Percentiles rank a stretch among this genome's conserved stretches.
Conservation (phyloP, 208 protist species). For the Trichomonas vaginalis region DNA sequence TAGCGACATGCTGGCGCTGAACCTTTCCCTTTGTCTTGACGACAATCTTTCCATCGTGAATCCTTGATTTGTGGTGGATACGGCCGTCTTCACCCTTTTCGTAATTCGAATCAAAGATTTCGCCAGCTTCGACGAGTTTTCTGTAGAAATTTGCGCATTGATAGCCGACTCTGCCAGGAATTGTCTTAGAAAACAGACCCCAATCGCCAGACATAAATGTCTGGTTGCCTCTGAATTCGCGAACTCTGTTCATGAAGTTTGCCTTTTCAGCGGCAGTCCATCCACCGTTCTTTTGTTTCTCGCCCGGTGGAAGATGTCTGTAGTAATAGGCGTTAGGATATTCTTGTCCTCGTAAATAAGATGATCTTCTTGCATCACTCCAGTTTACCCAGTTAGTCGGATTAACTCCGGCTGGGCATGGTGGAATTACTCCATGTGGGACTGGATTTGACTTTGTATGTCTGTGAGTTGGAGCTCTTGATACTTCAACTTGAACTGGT, state of each 20-base stretch:
- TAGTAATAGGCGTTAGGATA: conserved; percentile 9
- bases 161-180: conserved; percentile 49
- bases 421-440: background rate
- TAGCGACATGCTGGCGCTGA: background rate
- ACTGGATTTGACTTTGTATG: background rate
- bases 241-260: background rate
- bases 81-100: background rate
- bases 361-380: background rate
- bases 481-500: background rate
- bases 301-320: background rate
- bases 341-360: background rate
- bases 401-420: background rate
- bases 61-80: background rate
- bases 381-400: background rate
- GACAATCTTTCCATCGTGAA: background rate
- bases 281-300: background rate
- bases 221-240: background rate
- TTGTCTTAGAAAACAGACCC: conserved; percentile 47
- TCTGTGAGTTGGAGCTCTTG: background rate
- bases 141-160: conserved; percentile 28
- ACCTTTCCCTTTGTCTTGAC: background rate
- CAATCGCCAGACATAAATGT: conserved; percentile 27
- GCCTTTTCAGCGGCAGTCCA: background rate
- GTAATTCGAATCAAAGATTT: background rate
- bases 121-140: background rate